Conservation (phyloP, 805 yeast genomes). For the Starmerella floris region DNA sequence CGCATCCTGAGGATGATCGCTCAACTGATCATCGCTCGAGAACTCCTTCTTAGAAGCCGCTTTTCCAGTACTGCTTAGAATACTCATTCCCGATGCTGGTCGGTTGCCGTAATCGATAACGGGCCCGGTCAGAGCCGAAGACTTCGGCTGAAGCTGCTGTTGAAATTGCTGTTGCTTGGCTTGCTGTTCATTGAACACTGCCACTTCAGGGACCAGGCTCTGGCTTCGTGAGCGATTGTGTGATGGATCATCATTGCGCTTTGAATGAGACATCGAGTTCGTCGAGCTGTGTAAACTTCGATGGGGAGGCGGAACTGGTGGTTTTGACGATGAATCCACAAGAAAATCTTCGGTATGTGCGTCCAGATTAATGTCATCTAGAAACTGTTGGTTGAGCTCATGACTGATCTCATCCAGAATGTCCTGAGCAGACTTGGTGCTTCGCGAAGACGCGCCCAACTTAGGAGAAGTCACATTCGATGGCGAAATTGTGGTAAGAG, state of each 20-base stretch:
- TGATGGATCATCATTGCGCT: not conserved
- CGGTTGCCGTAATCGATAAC: not conserved
- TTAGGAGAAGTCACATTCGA: not conserved
- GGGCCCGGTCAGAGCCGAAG: slow-evolving; percentile 14
- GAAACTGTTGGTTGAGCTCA: slow-evolving; percentile 20
- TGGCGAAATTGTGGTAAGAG: not conserved
- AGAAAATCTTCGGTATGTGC: slow-evolving; percentile 15
- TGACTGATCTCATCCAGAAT: slow-evolving; percentile 21
- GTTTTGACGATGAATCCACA: slow-evolving; percentile 1
- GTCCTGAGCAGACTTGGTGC: slow-evolving; percentile 22
- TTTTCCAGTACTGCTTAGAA: too few species aligned
- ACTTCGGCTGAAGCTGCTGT: not conserved
- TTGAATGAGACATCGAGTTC: not conserved
- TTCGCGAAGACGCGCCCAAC: slow-evolving; percentile 3
- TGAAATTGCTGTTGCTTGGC: not conserved
- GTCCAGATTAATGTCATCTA: slow-evolving; percentile 16
- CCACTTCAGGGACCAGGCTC: slow-evolving; percentile 4
- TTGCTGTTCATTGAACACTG: not conserved
- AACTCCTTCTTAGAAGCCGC: not conserved
- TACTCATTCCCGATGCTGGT: not conserved
- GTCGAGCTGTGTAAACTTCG: slow-evolving; percentile 1
- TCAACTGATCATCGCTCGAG: not conserved
- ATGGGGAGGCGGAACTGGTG: slow-evolving; percentile 3
- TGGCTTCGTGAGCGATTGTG: slow-evolving; percentile 5
- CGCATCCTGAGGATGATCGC: not conserved